A percentile compares a stretch with the other conserved stretches of the same genome.
phyloP scores from a whole-genome alignment of 176 grass and related monocot species.

The Rhynchospora pubera region DNA sequence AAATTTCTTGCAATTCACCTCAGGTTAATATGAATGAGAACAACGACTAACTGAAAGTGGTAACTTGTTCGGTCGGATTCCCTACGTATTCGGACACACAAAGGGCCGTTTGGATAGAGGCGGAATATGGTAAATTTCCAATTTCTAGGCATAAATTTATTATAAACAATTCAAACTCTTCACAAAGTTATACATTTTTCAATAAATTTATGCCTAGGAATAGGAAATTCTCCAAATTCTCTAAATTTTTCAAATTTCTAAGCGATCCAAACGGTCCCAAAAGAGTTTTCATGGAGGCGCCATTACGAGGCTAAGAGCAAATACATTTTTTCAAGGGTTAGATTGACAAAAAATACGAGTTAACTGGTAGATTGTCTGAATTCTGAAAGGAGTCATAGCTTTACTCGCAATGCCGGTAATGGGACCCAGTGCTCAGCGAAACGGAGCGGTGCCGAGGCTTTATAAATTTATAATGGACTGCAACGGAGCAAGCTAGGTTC shows the following conservation, averaged over 20 bases:
- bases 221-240: too few species aligned
- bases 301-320: not conserved
- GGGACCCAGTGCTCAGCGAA: conserved; percentile 3
- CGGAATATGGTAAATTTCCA: too few species aligned
- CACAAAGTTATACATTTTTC: too few species aligned
- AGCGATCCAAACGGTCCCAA: too few species aligned
- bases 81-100: conserved; percentile 22
- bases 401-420: not conserved
- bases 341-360: too few species aligned
- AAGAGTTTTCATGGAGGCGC: not conserved
- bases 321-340: not conserved
- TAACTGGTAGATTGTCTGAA: too few species aligned
- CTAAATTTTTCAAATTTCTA: too few species aligned
- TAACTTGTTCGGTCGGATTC: not conserved
- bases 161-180: too few species aligned
- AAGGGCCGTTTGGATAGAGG: too few species aligned
- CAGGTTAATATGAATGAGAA: conserved; percentile 4
- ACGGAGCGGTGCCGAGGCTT: not conserved
- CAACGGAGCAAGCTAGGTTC: not conserved
- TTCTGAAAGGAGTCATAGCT: too few species aligned
- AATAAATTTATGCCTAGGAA: too few species aligned
- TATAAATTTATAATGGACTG: not conserved
- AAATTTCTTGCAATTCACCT: conserved; percentile 22
- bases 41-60: not conserved
- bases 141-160: too few species aligned